Percentiles rank a stretch among this genome's conserved stretches.
phyloP scores from a whole-genome alignment of 1,139 yeast species.

The Nematodospora anomalae region DNA sequence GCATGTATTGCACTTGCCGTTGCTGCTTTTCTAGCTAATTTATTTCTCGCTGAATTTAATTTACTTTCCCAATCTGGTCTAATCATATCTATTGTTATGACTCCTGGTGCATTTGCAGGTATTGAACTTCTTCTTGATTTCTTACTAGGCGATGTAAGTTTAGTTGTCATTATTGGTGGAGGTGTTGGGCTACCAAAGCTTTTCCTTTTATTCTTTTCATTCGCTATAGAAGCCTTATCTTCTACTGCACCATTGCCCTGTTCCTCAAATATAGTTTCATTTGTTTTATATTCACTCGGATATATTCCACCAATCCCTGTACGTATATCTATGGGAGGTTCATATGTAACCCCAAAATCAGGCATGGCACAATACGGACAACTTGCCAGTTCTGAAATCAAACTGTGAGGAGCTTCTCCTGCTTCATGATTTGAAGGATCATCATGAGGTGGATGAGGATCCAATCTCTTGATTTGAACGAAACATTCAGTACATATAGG shows the following conservation, averaged over 20 bases:
- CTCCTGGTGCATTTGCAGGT: constrained; percentile 63
- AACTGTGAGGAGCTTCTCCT: constrained; percentile 50
- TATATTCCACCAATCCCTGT: constrained; percentile 54
- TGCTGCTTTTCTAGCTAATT: constrained; percentile 82
- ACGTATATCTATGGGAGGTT: constrained; percentile 54
- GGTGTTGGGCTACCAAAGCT: constrained; percentile 8
- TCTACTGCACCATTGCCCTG: constrained; percentile 11
- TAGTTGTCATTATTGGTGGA: constrained; percentile 9
- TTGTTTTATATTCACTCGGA: constrained; percentile 35
- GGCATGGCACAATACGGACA: constrained; percentile 94
- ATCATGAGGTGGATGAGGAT: constrained; percentile 95
- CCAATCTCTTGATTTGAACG: constrained; percentile 88
- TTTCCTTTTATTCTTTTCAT: constrained; percentile 13
- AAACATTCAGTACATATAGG: constrained; percentile 96
- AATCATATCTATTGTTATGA: constrained; percentile 74
- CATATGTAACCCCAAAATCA: constrained; percentile 81
- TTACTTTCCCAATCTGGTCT: constrained; percentile 92
- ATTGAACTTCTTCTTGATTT: constrained; percentile 40
- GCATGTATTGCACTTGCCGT: constrained; percentile 95
- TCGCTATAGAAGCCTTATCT: constrained; percentile 15
- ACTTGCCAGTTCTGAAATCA: constrained; percentile 82
- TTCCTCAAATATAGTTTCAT: constrained; percentile 7
- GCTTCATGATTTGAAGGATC: constrained; percentile 32
- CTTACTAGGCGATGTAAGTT: constrained; percentile 1
- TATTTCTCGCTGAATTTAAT: constrained; percentile 68